Evolutionary conservation across 2,329 filamentous ascomycete genomes (phyloP).

Genomic region (Thielaviopsis populi): DNA sequence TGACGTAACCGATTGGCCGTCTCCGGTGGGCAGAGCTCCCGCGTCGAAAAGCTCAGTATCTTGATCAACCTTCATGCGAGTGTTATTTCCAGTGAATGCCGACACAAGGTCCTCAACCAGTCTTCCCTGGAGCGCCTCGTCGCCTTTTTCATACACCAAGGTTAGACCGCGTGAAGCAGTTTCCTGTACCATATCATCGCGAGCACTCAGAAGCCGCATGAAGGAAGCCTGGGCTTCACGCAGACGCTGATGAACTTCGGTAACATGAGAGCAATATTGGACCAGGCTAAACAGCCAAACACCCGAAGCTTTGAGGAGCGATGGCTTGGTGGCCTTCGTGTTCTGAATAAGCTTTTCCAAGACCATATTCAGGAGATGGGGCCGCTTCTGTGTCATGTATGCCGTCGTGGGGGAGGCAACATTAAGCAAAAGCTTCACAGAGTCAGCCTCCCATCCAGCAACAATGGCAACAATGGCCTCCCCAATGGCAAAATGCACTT

Average conservation of each 20-base stretch:
- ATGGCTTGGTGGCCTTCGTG: constrained; percentile 74
- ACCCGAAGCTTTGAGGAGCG: constrained; percentile 76
- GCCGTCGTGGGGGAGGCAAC: constrained; percentile 38
- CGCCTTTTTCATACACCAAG: constrained; percentile 88
- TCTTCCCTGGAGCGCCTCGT: constrained; percentile 61
- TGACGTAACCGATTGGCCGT: constrained; percentile 77
- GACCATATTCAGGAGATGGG: constrained; percentile 34
- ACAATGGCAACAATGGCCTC: constrained; percentile 70
- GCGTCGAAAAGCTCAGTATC: constrained; percentile 91
- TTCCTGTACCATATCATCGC: constrained; percentile 91
- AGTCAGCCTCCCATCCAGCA: constrained; percentile 69
- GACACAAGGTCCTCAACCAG: constrained; percentile 77
- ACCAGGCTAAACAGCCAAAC: constrained; percentile 91
- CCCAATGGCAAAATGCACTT: constrained; percentile 80
- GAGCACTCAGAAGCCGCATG: constrained; percentile 69
- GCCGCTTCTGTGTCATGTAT: constrained; percentile 27
- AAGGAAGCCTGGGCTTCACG: constrained; percentile 75
- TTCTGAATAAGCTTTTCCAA: constrained; percentile 61
- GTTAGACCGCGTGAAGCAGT: constrained; percentile 80
- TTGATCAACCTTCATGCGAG: constrained; percentile 66
- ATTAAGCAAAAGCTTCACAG: constrained; percentile 59
- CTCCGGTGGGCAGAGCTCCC: constrained; percentile 75
- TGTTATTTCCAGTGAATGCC: constrained; percentile 67
- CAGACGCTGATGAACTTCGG: constrained; percentile 56
- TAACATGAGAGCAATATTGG: constrained; percentile 73